A percentile compares a stretch with the other conserved stretches of the same genome.
These are phyloP conservation scores for Flaveria bidentis DNA, from an alignment of 129 eudicot species.

Conservation along the genomic window DNA sequence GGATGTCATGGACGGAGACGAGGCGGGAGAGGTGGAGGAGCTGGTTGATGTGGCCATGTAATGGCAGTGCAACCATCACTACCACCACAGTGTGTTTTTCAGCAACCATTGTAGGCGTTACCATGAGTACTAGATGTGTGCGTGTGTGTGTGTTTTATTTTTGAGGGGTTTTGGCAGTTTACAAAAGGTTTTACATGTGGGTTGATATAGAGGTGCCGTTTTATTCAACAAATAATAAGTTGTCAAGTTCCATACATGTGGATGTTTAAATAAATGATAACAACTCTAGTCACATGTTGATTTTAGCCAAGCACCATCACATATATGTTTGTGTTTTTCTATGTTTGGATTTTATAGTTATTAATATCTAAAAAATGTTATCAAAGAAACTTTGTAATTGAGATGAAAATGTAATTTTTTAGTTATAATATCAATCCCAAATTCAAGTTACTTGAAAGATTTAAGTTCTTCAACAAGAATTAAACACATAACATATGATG, in stretches of 20 bases:
- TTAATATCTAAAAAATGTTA: too few relatives aligned
- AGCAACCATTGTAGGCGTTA: not conserved
- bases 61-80: slow-evolving; percentile 61
- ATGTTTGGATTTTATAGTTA: too few relatives aligned
- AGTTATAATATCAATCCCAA: too few relatives aligned
- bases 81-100: slow-evolving; percentile 27
- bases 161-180: not conserved
- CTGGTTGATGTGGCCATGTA: slow-evolving; percentile 81
- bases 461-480: too few relatives aligned
- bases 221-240: not conserved
- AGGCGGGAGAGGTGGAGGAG: slow-evolving; percentile 69
- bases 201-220: slow-evolving; percentile 1
- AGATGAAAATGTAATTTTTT: too few relatives aligned
- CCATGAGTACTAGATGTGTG: not conserved
- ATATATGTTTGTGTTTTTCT: not conserved
- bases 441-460: too few relatives aligned
- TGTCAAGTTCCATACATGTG: not conserved
- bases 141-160: not conserved
- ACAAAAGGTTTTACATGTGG: not conserved
- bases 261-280: not conserved
- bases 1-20: slow-evolving; percentile 53
- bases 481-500: too few relatives aligned
- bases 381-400: too few relatives aligned
- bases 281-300: not conserved
- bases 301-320: too few relatives aligned